Evolutionary conservation across 306 rosid species (phyloP).

Genomic region (Comarum palustre): DNA sequence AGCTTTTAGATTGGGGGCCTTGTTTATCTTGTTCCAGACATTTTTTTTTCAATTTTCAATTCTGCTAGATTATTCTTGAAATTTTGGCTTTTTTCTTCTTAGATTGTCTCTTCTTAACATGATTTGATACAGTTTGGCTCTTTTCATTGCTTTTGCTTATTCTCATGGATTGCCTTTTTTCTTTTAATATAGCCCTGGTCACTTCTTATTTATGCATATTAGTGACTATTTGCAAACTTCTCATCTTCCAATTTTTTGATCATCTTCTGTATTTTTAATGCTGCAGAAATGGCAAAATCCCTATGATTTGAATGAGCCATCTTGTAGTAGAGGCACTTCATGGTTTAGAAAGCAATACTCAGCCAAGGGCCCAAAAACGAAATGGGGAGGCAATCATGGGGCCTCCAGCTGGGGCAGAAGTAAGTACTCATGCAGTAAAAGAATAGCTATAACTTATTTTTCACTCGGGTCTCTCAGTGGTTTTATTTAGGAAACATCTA

Average conservation of each 20-base stretch:
- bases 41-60: background rate
- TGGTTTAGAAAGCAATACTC: conserved; percentile 50
- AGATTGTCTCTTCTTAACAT: background rate
- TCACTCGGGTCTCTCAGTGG: background rate
- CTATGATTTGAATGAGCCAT: conserved; percentile 35
- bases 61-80: background rate
- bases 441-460: background rate
- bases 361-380: conserved; percentile 32
- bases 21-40: background rate
- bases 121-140: background rate
- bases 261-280: background rate
- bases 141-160: background rate
- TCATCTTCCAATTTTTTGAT: background rate
- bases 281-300: conserved; percentile 40
- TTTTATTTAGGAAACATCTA: background rate
- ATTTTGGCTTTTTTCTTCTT: background rate
- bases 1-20: background rate
- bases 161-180: background rate
- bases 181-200: background rate
- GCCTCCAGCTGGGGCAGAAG: conserved; percentile 31
- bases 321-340: conserved; percentile 41
- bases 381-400: conserved; percentile 26
- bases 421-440: conserved; percentile 25
- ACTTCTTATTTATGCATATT: background rate
- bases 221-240: background rate